phyloP scores from a whole-genome alignment of 257 asterid genomes.

The Coffea eugenioides region DNA sequence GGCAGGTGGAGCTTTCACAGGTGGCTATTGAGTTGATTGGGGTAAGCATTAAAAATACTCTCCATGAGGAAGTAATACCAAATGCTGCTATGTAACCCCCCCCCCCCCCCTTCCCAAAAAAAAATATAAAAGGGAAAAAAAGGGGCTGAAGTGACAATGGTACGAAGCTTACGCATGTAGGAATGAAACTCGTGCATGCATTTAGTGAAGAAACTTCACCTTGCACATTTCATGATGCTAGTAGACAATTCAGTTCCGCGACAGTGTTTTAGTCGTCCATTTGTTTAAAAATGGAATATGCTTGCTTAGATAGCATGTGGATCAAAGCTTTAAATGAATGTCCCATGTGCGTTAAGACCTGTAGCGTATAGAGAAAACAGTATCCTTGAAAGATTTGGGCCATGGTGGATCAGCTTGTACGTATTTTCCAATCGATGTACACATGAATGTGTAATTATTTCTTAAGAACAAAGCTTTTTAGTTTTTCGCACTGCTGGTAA shows the following conservation, averaged over 20 bases:
- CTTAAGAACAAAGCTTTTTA: background rate
- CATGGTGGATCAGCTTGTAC: background rate
- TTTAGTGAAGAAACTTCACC: background rate
- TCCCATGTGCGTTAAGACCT: background rate
- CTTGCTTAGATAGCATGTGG: background rate
- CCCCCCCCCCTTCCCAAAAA: background rate
- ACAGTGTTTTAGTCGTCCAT: background rate
- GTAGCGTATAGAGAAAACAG: background rate
- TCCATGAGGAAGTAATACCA: background rate
- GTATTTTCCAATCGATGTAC: background rate
- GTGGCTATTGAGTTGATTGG: conserved; percentile 92
- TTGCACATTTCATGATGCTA: too few relatives aligned
- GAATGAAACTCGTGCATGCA: background rate
- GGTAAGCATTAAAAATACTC: conserved; percentile 44
- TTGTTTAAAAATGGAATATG: background rate
- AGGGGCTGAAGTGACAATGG: too few relatives aligned
- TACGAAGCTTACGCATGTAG: too few relatives aligned
- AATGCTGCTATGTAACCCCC: background rate
- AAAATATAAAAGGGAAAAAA: background rate
- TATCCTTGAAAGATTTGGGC: background rate
- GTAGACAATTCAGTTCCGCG: background rate
- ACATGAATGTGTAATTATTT: background rate
- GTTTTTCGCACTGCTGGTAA: background rate
- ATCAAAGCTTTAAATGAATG: background rate
- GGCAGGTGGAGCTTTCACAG: conserved; percentile 93